Conservation (phyloP, 2,329 filamentous ascomycete species). For the Aspergillus japonicus region DNA sequence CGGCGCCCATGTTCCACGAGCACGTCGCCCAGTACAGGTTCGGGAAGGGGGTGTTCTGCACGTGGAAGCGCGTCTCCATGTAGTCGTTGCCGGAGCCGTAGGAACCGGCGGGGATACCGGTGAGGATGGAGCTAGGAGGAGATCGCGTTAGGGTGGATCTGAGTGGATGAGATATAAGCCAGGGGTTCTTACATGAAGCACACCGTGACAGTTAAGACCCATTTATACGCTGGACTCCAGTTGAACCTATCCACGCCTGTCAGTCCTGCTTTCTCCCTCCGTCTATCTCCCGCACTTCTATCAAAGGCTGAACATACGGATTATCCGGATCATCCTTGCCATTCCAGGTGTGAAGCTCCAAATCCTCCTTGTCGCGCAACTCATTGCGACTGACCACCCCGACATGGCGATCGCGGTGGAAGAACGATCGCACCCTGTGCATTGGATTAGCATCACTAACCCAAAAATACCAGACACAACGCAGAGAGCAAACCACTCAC, state of each 20-base stretch:
- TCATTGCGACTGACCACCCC: conserved; percentile 24
- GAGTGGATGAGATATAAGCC: no score
- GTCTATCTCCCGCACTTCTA: no score
- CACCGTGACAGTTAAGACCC: conserved; percentile 42
- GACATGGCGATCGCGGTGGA: conserved; percentile 26
- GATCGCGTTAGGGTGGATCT: neutral
- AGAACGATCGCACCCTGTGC: conserved; percentile 24
- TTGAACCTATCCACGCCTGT: conserved; percentile 36
- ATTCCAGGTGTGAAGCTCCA: conserved; percentile 33
- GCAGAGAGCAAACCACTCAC: conserved; percentile 7
- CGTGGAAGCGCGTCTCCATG: conserved; percentile 32
- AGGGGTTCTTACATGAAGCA: conserved; percentile 40
- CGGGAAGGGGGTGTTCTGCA: conserved; percentile 35
- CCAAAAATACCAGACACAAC: neutral
- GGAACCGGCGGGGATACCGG: conserved; percentile 42
- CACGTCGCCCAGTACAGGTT: conserved; percentile 36
- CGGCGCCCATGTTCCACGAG: conserved; percentile 41
- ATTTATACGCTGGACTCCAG: conserved; percentile 43
- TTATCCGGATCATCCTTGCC: conserved; percentile 32
- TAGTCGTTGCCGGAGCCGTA: conserved; percentile 38
- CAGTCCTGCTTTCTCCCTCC: no score
- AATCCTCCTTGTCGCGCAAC: conserved; percentile 20
- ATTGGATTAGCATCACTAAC: neutral
- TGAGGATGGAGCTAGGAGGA: conserved; percentile 37
- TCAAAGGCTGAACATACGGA: conserved; percentile 18